Base-by-base conservation (phyloP, 306 rosid species). In the Coriaria nepalensis region DNA sequence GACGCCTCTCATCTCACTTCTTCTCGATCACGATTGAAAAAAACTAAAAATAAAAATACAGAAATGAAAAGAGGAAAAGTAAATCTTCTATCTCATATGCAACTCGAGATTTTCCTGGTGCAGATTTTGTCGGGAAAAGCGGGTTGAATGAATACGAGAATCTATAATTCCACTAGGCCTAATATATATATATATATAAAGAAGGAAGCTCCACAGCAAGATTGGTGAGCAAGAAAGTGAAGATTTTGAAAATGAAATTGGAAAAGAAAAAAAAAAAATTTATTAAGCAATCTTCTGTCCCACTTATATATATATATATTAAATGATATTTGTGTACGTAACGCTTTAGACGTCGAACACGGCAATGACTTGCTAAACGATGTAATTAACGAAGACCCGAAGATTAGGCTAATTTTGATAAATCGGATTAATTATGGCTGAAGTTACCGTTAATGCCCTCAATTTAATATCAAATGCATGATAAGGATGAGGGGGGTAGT, bases 321-420 rank as follows among this genome's bases (percentile, higher is more conserved):
- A 37, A 50, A 38, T 46, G 45, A 20, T 20, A 20, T 50, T 46
- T 9, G 57, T 36, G 10, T 40, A 46, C 12, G 62, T 50, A 49
- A 10, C 35, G 64, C 62, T 59, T 61, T 43, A 6, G 44, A 61
- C 72, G 92, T 90, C 97, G 76, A 81, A 84, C 97, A 90, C 87
- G 95, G 84, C 95, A 73, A 81, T 70, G 87, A 65, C 79, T 77
- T 55, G 10, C 33, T 53, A 20, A 7, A 20, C 64, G 68, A 72
- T 49, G 74, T 61, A 64, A 71, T 71, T 66, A 64, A 61, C 66
- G 47, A 67, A 52, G 60, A 64, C 77, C 36, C 33, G 8, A 5
- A 47, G 2, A 35, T 49, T 61, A 38, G 35, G 58, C 6, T 39
- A 13, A 33, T 41, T 38, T 42, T 37, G 9, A 32, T 33, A 3